phyloP scores from a whole-genome alignment of 164 flowering plant species.

The Kingdonia uniflora region DNA sequence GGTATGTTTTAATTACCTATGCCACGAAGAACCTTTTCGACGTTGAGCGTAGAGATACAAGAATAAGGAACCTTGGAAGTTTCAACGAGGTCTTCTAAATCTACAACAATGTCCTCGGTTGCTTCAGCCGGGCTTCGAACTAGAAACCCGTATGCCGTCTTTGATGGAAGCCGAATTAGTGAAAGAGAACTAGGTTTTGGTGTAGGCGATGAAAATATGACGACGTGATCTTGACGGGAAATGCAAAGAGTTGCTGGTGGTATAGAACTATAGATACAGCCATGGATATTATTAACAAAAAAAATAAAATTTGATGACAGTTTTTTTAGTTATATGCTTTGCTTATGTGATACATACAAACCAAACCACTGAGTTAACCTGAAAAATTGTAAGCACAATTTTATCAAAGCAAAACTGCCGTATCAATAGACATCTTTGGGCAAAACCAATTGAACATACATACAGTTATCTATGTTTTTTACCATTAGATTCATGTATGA shows the following conservation, averaged over 20 bases:
- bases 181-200: not conserved
- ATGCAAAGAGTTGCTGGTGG: slow-evolving; percentile 2
- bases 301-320: too few species aligned
- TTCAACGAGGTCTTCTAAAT: slow-evolving; percentile 31
- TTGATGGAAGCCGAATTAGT: slow-evolving; percentile 3
- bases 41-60: slow-evolving; percentile 61
- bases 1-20: slow-evolving; percentile 53
- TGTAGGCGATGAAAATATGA: not conserved
- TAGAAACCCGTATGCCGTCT: slow-evolving; percentile 4
- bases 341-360: too few species aligned
- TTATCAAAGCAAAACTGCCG: too few species aligned
- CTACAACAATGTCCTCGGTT: slow-evolving; percentile 16
- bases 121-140: slow-evolving; percentile 25
- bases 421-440: too few species aligned
- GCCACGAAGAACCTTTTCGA: slow-evolving; percentile 76
- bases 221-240: slow-evolving; percentile 4
- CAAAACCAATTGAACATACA: too few species aligned
- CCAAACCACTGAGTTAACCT: too few species aligned
- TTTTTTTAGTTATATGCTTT: too few species aligned
- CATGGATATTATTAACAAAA: too few species aligned
- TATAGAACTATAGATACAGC: not conserved
- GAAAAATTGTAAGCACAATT: too few species aligned
- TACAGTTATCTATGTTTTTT: too few species aligned
- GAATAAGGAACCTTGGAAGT: slow-evolving; percentile 38
- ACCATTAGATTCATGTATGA: too few species aligned